Conservation (phyloP, 768 basidiomycete genomes). For the Cystobasidiopsis lactophilus region DNA sequence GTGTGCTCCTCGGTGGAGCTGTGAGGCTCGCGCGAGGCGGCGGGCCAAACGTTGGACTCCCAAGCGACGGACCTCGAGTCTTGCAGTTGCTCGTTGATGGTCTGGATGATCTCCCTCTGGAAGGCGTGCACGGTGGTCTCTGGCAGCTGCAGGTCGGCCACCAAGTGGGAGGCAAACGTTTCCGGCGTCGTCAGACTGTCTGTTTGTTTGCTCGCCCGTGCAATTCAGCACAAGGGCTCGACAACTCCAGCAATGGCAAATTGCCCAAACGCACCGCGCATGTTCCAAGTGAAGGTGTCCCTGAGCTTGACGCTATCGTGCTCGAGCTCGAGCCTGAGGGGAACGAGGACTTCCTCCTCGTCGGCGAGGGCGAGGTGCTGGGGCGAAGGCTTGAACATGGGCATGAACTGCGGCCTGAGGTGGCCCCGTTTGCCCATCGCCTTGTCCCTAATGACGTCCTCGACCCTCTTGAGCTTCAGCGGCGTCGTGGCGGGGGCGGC, state of each 20-base stretch:
- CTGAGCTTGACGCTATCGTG: slow-evolving; percentile 81
- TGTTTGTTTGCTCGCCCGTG: slow-evolving; percentile 24
- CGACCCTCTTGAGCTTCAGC: too few relatives aligned
- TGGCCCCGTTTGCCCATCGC: too few relatives aligned
- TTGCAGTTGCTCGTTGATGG: slow-evolving; percentile 60
- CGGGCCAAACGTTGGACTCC: slow-evolving; percentile 39
- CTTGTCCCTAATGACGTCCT: too few relatives aligned
- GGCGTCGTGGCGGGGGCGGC: too few relatives aligned
- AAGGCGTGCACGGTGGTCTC: slow-evolving; percentile 57
- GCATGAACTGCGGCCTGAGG: too few relatives aligned
- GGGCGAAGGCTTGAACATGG: too few relatives aligned
- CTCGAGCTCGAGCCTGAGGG: slow-evolving; percentile 88
- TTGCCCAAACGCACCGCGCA: slow-evolving; percentile 69
- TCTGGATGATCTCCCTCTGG: slow-evolving; percentile 37
- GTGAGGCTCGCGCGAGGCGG: slow-evolving; percentile 6
- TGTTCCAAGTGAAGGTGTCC: slow-evolving; percentile 93
- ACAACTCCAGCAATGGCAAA: neutral
- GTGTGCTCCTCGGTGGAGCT: neutral
- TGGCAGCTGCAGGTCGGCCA: slow-evolving; percentile 71
- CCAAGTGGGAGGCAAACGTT: slow-evolving; percentile 64
- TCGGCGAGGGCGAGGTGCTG: slow-evolving; percentile 17
- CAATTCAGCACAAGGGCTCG: neutral
- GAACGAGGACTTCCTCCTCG: slow-evolving; percentile 53
- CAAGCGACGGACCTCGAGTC: slow-evolving; percentile 25
- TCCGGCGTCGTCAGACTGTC: slow-evolving; percentile 79